These are phyloP conservation scores for Russula compacta DNA, from an alignment of 768 basidiomycete species.

Conservation along the genomic window DNA sequence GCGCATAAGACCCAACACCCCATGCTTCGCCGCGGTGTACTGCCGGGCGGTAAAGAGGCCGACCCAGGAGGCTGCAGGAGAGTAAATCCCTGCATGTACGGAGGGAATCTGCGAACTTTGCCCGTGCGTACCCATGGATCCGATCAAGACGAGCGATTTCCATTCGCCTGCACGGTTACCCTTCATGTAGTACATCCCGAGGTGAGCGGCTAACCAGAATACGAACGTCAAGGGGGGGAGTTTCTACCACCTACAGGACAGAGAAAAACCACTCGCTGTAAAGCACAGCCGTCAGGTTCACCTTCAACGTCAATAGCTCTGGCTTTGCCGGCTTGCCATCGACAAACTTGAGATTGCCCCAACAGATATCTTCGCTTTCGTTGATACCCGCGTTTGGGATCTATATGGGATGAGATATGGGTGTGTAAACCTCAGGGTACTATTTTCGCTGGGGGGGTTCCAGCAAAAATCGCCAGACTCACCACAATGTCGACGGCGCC, in stretches of 20 bases:
- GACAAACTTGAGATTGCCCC: conserved; percentile 9
- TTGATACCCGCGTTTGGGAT: conserved; percentile 18
- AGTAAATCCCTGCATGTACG: background rate
- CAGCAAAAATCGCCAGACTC: conserved; percentile 14
- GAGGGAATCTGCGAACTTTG: background rate
- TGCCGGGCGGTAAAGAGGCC: conserved; percentile 35
- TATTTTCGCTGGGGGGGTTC: no score
- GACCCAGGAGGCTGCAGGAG: conserved; percentile 39
- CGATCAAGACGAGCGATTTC: conserved; percentile 44
- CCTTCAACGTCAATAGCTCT: conserved; percentile 35
- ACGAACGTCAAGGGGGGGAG: background rate
- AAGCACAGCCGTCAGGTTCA: conserved; percentile 40
- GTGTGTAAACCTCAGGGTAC: background rate
- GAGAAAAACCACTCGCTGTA: conserved; percentile 33
- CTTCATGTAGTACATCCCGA: conserved; percentile 43
- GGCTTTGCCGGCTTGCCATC: conserved; percentile 39
- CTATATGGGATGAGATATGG: background rate
- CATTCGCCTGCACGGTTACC: conserved; percentile 31
- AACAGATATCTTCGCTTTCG: conserved; percentile 26
- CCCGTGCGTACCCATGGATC: conserved; percentile 40
- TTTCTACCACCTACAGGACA: background rate
- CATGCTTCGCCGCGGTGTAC: conserved; percentile 48
- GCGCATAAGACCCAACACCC: conserved; percentile 44
- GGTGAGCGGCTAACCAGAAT: conserved; percentile 33
- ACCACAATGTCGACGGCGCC: conserved; percentile 49